Conservation (phyloP, 768 basidiomycete genomes). For the Aureoboletus auriporus region DNA sequence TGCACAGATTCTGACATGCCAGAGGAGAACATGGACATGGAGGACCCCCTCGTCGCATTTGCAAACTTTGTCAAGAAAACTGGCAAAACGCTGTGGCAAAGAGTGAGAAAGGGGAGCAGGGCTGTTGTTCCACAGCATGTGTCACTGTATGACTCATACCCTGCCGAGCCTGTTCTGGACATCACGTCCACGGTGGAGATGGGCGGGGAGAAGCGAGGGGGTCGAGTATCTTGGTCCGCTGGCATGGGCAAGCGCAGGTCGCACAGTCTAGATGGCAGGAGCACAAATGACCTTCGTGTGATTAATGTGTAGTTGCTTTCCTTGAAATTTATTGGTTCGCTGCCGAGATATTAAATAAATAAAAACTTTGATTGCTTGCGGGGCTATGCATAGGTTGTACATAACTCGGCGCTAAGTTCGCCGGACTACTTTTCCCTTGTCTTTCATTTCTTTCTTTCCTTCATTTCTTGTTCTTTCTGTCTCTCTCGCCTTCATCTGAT, state of each 20-base stretch:
- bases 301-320: slow-evolving; percentile 62
- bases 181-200: slow-evolving; percentile 16
- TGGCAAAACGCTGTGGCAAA: slow-evolving; percentile 38
- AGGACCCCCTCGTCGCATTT: slow-evolving; percentile 47
- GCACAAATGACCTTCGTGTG: slow-evolving; percentile 44
- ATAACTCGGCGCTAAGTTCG: background rate
- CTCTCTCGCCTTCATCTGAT: background rate
- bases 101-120: slow-evolving; percentile 38
- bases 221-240: slow-evolving; percentile 26
- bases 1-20: slow-evolving; percentile 18
- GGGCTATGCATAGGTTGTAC: background rate
- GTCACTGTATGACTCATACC: slow-evolving; percentile 4
- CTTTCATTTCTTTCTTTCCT: slow-evolving; percentile 8
- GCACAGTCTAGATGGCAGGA: slow-evolving; percentile 17
- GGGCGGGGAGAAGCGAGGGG: slow-evolving; percentile 9
- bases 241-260: slow-evolving; percentile 16
- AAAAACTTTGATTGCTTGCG: background rate
- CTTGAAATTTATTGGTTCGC: background rate
- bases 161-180: slow-evolving; percentile 11
- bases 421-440: background rate
- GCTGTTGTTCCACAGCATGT: slow-evolving; percentile 2
- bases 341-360: no score
- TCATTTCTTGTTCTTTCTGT: background rate
- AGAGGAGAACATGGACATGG: slow-evolving; percentile 35
- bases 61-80: slow-evolving; percentile 51